These are phyloP conservation scores for Leucocoprinus leucothites DNA, from an alignment of 768 basidiomycete genomes.

Conservation along the genomic window DNA sequence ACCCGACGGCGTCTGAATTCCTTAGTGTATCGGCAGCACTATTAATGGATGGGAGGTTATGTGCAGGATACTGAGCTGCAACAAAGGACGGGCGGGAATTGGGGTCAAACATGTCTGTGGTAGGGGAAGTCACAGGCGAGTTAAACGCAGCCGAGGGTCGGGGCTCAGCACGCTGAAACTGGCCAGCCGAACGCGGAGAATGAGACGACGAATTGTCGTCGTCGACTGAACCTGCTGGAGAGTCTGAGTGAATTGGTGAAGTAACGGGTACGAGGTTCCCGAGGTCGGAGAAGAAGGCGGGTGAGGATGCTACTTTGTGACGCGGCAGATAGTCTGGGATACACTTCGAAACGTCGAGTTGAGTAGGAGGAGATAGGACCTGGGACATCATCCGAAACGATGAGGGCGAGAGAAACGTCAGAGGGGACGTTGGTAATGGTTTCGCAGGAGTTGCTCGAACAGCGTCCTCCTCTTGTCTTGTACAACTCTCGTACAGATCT, in stretches of 20 bases:
- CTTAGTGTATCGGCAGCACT: slow-evolving; percentile 25
- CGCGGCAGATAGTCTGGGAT: slow-evolving; percentile 13
- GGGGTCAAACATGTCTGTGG: slow-evolving; percentile 13
- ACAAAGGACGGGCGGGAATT: slow-evolving; percentile 20
- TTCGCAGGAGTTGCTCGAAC: slow-evolving; percentile 7
- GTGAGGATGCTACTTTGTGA: slow-evolving; percentile 14
- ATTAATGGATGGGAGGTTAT: slow-evolving; percentile 17
- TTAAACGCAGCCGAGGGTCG: slow-evolving; percentile 27
- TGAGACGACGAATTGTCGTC: slow-evolving; percentile 29
- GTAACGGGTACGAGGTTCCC: slow-evolving; percentile 20
- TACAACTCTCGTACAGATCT: slow-evolving; percentile 23
- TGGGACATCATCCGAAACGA: slow-evolving; percentile 24
- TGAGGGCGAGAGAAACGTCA: not conserved
- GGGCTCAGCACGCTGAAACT: slow-evolving; percentile 26
- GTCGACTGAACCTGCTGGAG: slow-evolving; percentile 32
- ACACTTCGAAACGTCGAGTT: slow-evolving; percentile 20
- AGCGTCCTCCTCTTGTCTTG: slow-evolving; percentile 13
- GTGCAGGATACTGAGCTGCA: slow-evolving; percentile 10
- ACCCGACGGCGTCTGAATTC: slow-evolving; percentile 19
- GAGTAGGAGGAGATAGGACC: slow-evolving; percentile 17
- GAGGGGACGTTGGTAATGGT: not conserved
- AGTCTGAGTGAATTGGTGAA: slow-evolving; percentile 24
- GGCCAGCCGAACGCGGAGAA: slow-evolving; percentile 25
- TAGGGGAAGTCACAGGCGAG: slow-evolving; percentile 25
- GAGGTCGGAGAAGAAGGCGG: slow-evolving; percentile 21